Base-by-base conservation (phyloP, 2,329 filamentous ascomycete genomes). In the Paraphaeosphaeria minitans region DNA sequence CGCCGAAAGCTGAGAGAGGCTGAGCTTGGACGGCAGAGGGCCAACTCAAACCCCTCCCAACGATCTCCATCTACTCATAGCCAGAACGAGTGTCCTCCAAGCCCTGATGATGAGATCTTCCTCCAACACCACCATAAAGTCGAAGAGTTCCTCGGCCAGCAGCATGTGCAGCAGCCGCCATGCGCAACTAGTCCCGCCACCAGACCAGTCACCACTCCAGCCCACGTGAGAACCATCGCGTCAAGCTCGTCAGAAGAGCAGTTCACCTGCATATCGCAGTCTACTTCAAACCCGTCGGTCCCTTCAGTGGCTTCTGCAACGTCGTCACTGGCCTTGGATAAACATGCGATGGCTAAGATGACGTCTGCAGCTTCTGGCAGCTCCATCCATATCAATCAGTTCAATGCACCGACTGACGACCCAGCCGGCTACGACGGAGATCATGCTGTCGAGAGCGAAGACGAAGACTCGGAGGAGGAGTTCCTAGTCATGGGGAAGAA, bases 261-360 rank as follows among this genome's bases (percentile, higher is more conserved):
- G 45, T 79, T 83, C 53, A 78, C 77, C 13, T 79, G 79, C 39
- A 80, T 82, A 59, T 82, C 81, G 24, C 80, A 81, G 64, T 81
- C 80, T 5, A 79, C 80, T 9, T 83, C 81, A 10, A 80, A 82
- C 56, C 81, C 81, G 12, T 83, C 81, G 0, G 82, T 83, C 24
- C 81, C 81, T 1, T 83, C 81, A 9, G 77, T 81, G 16, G 77
- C 78, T n/a, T 83, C 81, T 1, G 79, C 79, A 39, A 76, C 75
- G 39, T 82, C 81, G 0, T 82, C 80, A 9, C 58, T 79, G 19
- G 77, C 76, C 19, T 73, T 75, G 41, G 75, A 77, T 37, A 75
- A 76, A 8, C 73, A 72, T 52, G 61, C 56, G 7, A 56, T 67
- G 5, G 57, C 67, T 9, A 61, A 55, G 52, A 67, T 70, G 60